These are phyloP conservation scores for Tetrastigma voinierianum DNA, from an alignment of 164 flowering plant species.

Conservation along the genomic window DNA sequence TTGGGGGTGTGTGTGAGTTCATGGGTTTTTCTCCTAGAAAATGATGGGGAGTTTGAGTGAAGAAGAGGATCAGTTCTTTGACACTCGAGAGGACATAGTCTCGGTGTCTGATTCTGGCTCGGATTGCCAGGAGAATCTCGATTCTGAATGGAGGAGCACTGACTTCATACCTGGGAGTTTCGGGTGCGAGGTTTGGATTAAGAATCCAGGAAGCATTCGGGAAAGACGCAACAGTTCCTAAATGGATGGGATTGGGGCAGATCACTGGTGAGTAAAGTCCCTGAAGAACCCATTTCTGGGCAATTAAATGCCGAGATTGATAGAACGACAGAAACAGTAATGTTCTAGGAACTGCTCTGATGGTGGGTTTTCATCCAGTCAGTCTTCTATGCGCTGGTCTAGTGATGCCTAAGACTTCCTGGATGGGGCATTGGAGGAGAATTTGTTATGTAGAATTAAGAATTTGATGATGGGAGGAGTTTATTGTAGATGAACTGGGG, in stretches of 20 bases:
- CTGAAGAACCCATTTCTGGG: conserved; percentile 4
- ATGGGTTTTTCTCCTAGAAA: conserved; percentile 7
- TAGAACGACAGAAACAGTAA: conserved; percentile 41
- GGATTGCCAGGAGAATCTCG: conserved; percentile 19
- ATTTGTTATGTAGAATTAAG: conserved; percentile 27
- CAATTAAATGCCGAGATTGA: conserved; percentile 18
- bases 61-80: conserved; percentile 20
- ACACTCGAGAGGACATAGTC: conserved; percentile 25
- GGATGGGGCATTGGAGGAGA: conserved; percentile 24
- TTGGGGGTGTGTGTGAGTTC: neutral
- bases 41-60: conserved; percentile 15
- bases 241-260: conserved; percentile 49
- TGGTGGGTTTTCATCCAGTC: conserved; percentile 33
- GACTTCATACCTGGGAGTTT: conserved; percentile 14
- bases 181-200: conserved; percentile 56
- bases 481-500: conserved; percentile 34
- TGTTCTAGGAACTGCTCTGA: conserved; percentile 34
- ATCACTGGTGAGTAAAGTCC: conserved; percentile 19
- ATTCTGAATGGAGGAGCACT: conserved; percentile 22
- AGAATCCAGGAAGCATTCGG: conserved; percentile 36
- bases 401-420: conserved; percentile 13
- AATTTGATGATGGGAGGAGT: conserved; percentile 50
- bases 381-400: conserved; percentile 30
- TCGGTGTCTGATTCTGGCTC: conserved; percentile 23
- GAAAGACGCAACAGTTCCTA: conserved; percentile 59